Percentiles rank a stretch among this genome's conserved stretches.
These are phyloP conservation scores for Pinus taeda DNA, from an alignment of 75 land plant genomes.

Conservation along the genomic window DNA sequence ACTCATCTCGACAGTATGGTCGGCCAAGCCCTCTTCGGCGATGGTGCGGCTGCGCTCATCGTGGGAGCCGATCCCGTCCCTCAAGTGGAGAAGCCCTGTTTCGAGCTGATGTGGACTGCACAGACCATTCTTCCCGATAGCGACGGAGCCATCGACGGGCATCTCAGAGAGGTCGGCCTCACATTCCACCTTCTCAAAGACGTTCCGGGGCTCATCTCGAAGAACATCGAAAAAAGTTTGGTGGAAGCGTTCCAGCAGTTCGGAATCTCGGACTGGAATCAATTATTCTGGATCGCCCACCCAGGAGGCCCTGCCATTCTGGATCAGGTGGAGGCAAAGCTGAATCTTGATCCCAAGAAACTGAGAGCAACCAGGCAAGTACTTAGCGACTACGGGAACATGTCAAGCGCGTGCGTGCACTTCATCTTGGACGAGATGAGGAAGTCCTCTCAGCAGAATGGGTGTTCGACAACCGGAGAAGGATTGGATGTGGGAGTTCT, in stretches of 20 bases:
- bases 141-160: slow-evolving; percentile 29
- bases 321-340: slow-evolving; percentile 33
- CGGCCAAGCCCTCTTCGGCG: slow-evolving; percentile 45
- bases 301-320: slow-evolving; percentile 49
- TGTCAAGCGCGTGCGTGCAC: slow-evolving; percentile 1
- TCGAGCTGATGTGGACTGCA: slow-evolving; percentile 28
- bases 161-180: slow-evolving; percentile 36
- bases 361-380: slow-evolving; percentile 37
- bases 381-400: slow-evolving; percentile 26
- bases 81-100: slow-evolving; percentile 32
- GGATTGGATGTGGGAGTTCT: slow-evolving; percentile 27
- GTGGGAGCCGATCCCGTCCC: slow-evolving; percentile 44
- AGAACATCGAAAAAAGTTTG: slow-evolving; percentile 19
- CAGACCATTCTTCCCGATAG: slow-evolving; percentile 40
- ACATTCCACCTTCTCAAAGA: slow-evolving; percentile 31
- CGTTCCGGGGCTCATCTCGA: slow-evolving; percentile 39
- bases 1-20: slow-evolving; percentile 47
- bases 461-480: slow-evolving; percentile 24
- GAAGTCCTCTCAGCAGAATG: slow-evolving; percentile 10
- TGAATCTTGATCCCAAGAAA: slow-evolving; percentile 29
- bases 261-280: slow-evolving; percentile 35
- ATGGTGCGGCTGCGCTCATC: slow-evolving; percentile 52
- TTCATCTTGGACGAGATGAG: slow-evolving; percentile 4
- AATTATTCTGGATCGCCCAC: slow-evolving; percentile 49
- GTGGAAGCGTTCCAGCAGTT: slow-evolving; percentile 22